Percentiles rank a stretch among this genome's conserved stretches.
Conservation (phyloP, 108 stramenopile species). For the Cyclotella kingstonii region DNA sequence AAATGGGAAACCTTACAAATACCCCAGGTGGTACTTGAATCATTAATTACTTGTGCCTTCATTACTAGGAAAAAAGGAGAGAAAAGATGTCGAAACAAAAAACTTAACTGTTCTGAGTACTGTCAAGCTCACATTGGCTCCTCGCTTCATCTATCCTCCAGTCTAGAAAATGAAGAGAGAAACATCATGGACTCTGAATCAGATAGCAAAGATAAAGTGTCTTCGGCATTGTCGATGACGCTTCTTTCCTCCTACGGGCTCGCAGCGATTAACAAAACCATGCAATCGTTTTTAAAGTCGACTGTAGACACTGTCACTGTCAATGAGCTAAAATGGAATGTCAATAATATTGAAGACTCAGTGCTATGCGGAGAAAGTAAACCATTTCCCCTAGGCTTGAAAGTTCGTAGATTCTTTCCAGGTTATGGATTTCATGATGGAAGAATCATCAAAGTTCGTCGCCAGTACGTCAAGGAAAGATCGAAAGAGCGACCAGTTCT, state of each 20-base stretch:
- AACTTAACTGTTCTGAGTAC: conserved; percentile 29
- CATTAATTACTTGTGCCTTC: conserved; percentile 30
- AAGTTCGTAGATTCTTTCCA: conserved; percentile 36
- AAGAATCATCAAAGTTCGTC: conserved; percentile 31
- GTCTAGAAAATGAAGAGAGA: neutral
- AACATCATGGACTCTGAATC: conserved; percentile 1
- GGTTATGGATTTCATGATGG: conserved; percentile 50
- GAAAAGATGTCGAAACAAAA: conserved; percentile 28
- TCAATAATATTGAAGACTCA: conserved; percentile 44
- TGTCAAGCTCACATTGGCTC: conserved; percentile 38
- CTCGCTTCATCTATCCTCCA: neutral
- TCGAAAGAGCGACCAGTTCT: conserved; percentile 33
- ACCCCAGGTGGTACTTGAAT: conserved; percentile 27
- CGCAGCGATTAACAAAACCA: conserved; percentile 9
- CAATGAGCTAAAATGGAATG: conserved; percentile 26
- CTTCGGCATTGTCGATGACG: neutral
- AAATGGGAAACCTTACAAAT: conserved; percentile 17
- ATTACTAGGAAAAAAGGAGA: conserved; percentile 21
- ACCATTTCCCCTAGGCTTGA: conserved; percentile 42
- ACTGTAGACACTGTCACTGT: conserved; percentile 11
- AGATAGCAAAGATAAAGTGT: neutral
- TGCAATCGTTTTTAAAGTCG: conserved; percentile 15
- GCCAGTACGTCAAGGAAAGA: conserved; percentile 21
- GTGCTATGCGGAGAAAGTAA: conserved; percentile 34
- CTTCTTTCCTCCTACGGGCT: neutral